Evolutionary conservation across 2,329 filamentous ascomycete species (phyloP).

Genomic region (Beauveria brongniartii): DNA sequence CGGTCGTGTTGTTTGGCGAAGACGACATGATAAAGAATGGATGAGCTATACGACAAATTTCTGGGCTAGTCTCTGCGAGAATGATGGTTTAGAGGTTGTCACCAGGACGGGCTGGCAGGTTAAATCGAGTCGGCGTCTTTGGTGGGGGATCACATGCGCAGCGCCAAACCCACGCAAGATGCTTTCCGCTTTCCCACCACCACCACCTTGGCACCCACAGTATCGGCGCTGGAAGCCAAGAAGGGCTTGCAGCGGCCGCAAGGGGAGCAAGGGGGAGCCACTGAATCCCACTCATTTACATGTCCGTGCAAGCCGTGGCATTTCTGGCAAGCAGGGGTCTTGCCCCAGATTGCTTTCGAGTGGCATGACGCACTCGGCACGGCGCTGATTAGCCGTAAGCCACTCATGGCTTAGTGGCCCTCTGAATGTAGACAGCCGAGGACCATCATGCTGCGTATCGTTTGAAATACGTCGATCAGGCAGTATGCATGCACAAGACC

Average conservation of each 20-base stretch:
- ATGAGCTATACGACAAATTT: not conserved
- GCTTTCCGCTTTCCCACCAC: not conserved
- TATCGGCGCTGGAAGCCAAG: not conserved
- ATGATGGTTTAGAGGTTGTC: not conserved
- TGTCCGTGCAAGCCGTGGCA: not conserved
- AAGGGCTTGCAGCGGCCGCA: constrained; percentile 4
- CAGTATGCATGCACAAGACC: not conserved
- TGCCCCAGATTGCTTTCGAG: constrained; percentile 25
- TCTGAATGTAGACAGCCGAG: not conserved
- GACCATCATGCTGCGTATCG: not conserved
- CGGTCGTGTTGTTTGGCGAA: constrained; percentile 22
- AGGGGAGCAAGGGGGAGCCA: not conserved
- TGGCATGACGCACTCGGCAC: not conserved
- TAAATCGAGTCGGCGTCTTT: not conserved
- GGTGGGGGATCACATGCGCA: constrained; percentile 11
- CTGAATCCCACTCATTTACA: not conserved
- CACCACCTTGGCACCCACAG: not conserved
- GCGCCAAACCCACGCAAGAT: not conserved
- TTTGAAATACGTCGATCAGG: not conserved
- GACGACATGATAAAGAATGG: constrained; percentile 16
- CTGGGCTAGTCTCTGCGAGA: not conserved
- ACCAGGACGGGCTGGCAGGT: not conserved
- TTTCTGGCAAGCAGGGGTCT: constrained; percentile 19
- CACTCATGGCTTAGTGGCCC: not conserved
- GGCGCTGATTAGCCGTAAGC: constrained; percentile 8